Percentiles rank a stretch among this genome's conserved stretches.
Conservation (phyloP, 345 rosid genomes). For the Gossypium anomalum region DNA sequence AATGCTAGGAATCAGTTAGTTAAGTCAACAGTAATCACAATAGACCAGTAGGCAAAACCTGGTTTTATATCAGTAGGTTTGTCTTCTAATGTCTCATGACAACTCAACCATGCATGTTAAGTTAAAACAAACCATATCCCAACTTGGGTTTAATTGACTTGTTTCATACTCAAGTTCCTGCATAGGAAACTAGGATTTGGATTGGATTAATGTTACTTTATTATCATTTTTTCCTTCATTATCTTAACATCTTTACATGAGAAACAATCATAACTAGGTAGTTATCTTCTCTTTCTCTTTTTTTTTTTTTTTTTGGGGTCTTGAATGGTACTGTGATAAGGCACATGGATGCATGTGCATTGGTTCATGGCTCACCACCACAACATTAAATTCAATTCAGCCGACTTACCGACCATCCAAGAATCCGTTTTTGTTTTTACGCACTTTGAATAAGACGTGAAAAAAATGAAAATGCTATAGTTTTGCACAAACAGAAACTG, state of each 20-base stretch:
- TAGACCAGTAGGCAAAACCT: background rate
- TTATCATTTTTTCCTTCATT: too few species aligned
- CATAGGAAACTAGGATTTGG: background rate
- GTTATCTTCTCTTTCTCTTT: too few species aligned
- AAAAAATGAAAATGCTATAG: background rate
- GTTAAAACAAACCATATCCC: background rate
- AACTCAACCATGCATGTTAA: slow-evolving; percentile 13
- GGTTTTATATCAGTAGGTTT: background rate
- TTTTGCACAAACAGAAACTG: background rate
- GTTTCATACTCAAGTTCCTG: background rate
- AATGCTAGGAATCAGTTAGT: slow-evolving; percentile 8
- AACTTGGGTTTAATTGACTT: background rate
- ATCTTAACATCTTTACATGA: too few species aligned
- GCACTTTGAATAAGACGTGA: background rate
- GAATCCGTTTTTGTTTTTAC: background rate
- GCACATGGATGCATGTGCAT: background rate
- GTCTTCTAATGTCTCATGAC: slow-evolving; percentile 14
- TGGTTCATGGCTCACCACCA: background rate
- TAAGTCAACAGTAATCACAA: slow-evolving; percentile 9
- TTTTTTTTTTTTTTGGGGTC: background rate
- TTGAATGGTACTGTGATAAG: background rate
- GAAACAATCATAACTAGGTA: too few species aligned
- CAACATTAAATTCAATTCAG: background rate
- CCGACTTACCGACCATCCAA: background rate
- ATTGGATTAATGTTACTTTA: too few species aligned